Conservation (phyloP, 2,329 filamentous ascomycete species). For the Arthrinium phaeospermum region DNA sequence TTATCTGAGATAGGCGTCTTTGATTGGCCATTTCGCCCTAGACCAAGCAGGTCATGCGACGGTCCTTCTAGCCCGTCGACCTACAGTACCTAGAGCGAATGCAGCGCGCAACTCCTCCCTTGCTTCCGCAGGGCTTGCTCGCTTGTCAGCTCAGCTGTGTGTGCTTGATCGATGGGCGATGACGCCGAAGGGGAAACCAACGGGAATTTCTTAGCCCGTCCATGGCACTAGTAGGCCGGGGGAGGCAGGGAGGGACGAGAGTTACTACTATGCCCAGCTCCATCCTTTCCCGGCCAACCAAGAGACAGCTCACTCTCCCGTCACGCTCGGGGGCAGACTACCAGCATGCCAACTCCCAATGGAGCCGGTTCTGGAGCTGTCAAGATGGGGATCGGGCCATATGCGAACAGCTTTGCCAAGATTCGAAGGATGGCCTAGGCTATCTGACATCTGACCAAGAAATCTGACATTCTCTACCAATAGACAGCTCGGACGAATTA, state of each 20-base stretch:
- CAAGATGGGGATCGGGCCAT: constrained; percentile 3
- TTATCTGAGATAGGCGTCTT: background rate
- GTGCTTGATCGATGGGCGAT: background rate
- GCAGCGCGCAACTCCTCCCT: background rate
- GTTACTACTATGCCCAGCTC: background rate
- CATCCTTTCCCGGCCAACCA: constrained; percentile 1
- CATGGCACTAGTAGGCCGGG: background rate
- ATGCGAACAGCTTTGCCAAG: background rate
- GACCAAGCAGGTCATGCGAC: constrained; percentile 8
- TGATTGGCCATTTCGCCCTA: background rate
- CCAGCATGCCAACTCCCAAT: background rate
- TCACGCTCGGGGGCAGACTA: background rate
- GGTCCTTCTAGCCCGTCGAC: background rate
- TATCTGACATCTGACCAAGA: constrained; percentile 8
- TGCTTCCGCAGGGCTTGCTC: background rate
- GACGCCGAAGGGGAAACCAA: background rate
- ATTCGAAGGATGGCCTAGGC: background rate
- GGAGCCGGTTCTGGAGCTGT: background rate
- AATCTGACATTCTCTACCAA: background rate
- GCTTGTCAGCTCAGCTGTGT: background rate
- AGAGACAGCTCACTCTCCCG: background rate
- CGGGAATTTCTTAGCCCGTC: background rate
- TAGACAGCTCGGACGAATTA: background rate
- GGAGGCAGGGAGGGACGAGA: background rate
- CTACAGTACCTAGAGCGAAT: background rate